Evolutionary conservation across 2,329 filamentous ascomycete genomes (phyloP), one percentile per base, ranked within the genome.

Genomic region (Aspergillus hortae): DNA sequence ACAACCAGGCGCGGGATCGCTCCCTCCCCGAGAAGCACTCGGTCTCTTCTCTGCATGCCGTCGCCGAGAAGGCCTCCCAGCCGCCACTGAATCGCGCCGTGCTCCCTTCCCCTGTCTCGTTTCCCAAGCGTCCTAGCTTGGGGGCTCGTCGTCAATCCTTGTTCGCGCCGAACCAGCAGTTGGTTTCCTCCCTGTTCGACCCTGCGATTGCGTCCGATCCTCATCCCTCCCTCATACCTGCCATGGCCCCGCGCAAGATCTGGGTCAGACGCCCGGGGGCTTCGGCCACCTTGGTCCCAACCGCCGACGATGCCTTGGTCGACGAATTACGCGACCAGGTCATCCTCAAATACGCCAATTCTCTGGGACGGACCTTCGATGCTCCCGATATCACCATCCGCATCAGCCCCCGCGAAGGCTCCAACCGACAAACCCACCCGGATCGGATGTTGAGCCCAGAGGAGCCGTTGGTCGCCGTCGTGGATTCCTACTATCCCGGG

Each of bases 291-390:
- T 79, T 94, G 64, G 87, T 99, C 50, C 85, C 87, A 55, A 88
- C 95, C 63, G 81, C 84, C 61, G 89, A 95, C 64, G 90, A 95
- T 63, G 91, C 96, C 66, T 76, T 97, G 62, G 92, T 97, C 52
- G 94, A 99, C 70, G 92, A 96, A 72, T 87, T 96, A 56, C 88
- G 92, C 62, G 94, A 96, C 61, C 84, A 90, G 78, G 94, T 97
- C 52, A 77, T 97, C 61, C 85, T 84, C 65, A 97, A 97, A 76
- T 99, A 97, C 71, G 85, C 86, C 62, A 97, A 99, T 73, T 95
- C 91, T 12, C 79, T 99, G 23, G 92, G 92, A 46, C 86, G 86
- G 61, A 88, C 82, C 48, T 96, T 92, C 70, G 94, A 99, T 74
- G 82, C 94, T 10, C 94, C 94, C 11, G 94, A 99, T 70, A 82